Evolutionary conservation across 768 basidiomycete genomes (phyloP).

Genomic region (Macrolepiota albuminosa): DNA sequence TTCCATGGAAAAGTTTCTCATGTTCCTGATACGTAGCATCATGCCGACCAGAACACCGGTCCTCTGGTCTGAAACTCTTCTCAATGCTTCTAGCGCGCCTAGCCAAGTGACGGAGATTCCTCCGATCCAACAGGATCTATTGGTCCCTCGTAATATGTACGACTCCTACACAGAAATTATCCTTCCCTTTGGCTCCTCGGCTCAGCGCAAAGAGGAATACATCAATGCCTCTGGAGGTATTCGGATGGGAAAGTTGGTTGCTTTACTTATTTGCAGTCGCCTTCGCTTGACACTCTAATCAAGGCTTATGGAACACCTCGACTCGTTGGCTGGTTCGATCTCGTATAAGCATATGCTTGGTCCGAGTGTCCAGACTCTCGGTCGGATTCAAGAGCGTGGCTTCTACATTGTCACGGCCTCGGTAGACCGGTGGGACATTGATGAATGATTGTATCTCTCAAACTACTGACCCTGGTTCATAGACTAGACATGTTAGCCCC

Average conservation of each 20-base stretch:
- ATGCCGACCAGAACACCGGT: slow-evolving; percentile 49
- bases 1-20: neutral
- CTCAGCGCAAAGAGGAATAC: slow-evolving; percentile 59
- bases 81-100: slow-evolving; percentile 29
- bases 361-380: slow-evolving; percentile 50
- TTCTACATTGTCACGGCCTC: slow-evolving; percentile 84
- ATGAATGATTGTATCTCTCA: neutral
- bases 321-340: slow-evolving; percentile 81
- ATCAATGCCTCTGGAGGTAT: slow-evolving; percentile 69
- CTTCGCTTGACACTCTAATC: neutral
- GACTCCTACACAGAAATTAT: slow-evolving; percentile 67
- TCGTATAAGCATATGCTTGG: slow-evolving; percentile 81
- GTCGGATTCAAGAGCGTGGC: slow-evolving; percentile 54
- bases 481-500: slow-evolving; percentile 67
- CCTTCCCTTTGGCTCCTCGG: slow-evolving; percentile 59
- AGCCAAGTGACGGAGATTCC: slow-evolving; percentile 10
- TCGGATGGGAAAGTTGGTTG: slow-evolving; percentile 54
- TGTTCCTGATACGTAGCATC: slow-evolving; percentile 30
- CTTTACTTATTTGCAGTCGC: neutral
- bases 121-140: slow-evolving; percentile 19
- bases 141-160: slow-evolving; percentile 53
- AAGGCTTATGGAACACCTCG: slow-evolving; percentile 75
- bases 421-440: slow-evolving; percentile 58
- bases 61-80: slow-evolving; percentile 57
- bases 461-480: neutral